These are phyloP conservation scores for Glycine tomentella DNA, from an alignment of 306 rosid species.

Conservation along the genomic window DNA sequence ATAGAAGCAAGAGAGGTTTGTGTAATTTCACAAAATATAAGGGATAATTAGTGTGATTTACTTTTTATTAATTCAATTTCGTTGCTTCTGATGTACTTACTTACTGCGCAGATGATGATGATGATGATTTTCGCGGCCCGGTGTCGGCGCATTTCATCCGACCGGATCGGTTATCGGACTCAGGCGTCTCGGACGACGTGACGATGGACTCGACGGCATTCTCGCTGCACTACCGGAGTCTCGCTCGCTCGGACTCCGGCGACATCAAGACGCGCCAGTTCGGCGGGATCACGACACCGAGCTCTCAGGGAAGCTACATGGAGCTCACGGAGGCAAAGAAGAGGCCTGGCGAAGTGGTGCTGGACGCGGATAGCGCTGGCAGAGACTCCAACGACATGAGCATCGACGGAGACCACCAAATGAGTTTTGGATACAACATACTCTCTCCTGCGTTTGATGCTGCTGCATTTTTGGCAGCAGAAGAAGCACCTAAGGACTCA, in stretches of 20 bases:
- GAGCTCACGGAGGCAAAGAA: slow-evolving; percentile 64
- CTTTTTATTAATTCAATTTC: neutral
- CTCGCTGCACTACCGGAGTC: slow-evolving; percentile 91
- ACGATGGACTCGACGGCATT: slow-evolving; percentile 94
- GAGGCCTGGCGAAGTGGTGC: slow-evolving; percentile 43
- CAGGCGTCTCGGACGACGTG: slow-evolving; percentile 75
- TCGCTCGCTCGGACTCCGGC: slow-evolving; percentile 78
- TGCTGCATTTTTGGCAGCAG: slow-evolving; percentile 62
- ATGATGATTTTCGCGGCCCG: slow-evolving; percentile 81
- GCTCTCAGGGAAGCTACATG: slow-evolving; percentile 71
- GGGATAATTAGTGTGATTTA: no score
- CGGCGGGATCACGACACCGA: slow-evolving; percentile 43
- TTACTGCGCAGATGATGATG: slow-evolving; percentile 47
- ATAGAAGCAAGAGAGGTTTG: no score
- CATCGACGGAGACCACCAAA: slow-evolving; percentile 63
- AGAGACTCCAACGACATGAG: slow-evolving; percentile 84
- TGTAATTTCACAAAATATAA: no score
- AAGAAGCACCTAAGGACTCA: slow-evolving; percentile 53
- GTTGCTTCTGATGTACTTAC: neutral
- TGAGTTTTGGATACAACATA: slow-evolving; percentile 60
- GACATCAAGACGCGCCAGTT: slow-evolving; percentile 79
- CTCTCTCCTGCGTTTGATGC: slow-evolving; percentile 63
- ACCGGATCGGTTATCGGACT: slow-evolving; percentile 72
- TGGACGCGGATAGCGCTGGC: slow-evolving; percentile 46
- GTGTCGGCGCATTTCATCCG: slow-evolving; percentile 82